Evolutionary conservation across 768 basidiomycete genomes (phyloP).

Genomic region (Lentinula sp.): DNA sequence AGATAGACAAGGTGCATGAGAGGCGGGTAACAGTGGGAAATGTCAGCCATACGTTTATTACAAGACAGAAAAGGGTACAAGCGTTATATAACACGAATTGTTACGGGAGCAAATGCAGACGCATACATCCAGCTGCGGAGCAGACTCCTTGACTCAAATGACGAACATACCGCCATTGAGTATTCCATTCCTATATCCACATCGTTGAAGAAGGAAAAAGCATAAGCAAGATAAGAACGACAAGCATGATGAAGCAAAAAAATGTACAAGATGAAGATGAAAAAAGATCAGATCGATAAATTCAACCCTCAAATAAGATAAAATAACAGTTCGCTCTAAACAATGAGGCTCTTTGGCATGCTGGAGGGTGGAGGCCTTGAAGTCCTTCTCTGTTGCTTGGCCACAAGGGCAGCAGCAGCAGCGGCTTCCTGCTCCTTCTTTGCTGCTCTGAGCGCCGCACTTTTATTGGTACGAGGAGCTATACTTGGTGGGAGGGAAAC

Average conservation of each 20-base stretch:
- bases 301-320: background rate
- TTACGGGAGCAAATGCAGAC: background rate
- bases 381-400: slow-evolving; percentile 16
- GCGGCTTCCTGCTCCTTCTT: slow-evolving; percentile 56
- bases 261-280: background rate
- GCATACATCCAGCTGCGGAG: background rate
- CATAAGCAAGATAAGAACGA: background rate
- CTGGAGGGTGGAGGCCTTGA: slow-evolving; percentile 4
- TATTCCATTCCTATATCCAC: background rate
- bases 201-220: background rate
- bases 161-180: background rate
- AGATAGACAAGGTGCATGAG: too few species aligned
- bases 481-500: slow-evolving; percentile 50
- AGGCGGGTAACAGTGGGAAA: too few species aligned
- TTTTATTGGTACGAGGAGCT: slow-evolving; percentile 65
- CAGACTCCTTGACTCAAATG: background rate
- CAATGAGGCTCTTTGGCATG: slow-evolving; percentile 4
- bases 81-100: background rate
- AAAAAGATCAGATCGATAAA: background rate
- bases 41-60: background rate
- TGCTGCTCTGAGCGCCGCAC: slow-evolving; percentile 62
- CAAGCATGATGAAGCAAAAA: background rate
- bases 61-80: background rate
- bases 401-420: slow-evolving; percentile 34
- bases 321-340: background rate